Evolutionary conservation across 805 yeast species (phyloP), one percentile per base, ranked within the genome.

Genomic region (Kazachstania kunashirensis): DNA sequence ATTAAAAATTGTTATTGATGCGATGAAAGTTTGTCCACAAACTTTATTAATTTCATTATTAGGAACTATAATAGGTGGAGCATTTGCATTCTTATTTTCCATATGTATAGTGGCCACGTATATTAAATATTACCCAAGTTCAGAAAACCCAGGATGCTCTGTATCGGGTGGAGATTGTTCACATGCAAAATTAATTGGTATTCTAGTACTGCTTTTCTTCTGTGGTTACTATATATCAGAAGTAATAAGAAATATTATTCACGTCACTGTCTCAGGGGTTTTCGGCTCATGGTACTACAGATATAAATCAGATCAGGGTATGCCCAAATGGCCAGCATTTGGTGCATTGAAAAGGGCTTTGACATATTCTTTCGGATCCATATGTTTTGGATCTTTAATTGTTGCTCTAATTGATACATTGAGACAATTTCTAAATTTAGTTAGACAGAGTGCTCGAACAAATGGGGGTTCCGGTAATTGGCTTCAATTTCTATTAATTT

Each of bases 201-300:
- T 81, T 11, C 59, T 84, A 42, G 75, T 85, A 19, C 79, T 73
- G 58, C 75, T 80, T 5, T 75, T 85, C 45, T 84, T 88, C 57
- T 81, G 89, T 5, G 95, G 94, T 14, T 86, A 73, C 55, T 81
- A 75, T 56, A 73, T 85, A 41, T 72, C 92, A 20, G 96, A 85
- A 59, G 92, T 86, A 14, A 66, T 84, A 40, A 77, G 78, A 60
- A 85, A 83, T 49, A 68, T 83, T 12, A 77, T 85, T 25, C 94
- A 88, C 52, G 82, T 80, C 16, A 74, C 86, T 1, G 77, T 84
- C 32, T 70, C 89, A 17, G 95, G 95, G 18, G 75, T 85, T 14
- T 88, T 73, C 55, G 96, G 96, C 8, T 73, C 89, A 7, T 88
- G 96, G 96, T 86, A 84, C 59, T 88, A 84, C 59, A 71, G 82